A percentile compares a stretch with the other conserved stretches of the same genome.
phyloP scores from a whole-genome alignment of 108 stramenopile species.

The Nitzschia palea region DNA sequence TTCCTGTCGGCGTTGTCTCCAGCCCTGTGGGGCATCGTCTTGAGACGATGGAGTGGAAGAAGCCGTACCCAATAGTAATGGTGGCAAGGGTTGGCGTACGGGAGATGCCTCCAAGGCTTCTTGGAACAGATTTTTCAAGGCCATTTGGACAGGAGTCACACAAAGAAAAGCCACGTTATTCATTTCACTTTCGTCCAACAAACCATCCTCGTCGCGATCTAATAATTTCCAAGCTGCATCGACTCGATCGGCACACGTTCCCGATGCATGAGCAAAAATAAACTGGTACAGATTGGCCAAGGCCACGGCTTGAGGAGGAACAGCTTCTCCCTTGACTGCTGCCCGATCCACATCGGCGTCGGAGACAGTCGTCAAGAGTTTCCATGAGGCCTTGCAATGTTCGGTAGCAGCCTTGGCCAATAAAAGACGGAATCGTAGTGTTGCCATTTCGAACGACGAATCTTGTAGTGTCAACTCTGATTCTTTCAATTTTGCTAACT shows the following conservation, averaged over 20 bases:
- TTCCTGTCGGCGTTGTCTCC: slow-evolving; percentile 68
- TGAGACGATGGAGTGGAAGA: neutral
- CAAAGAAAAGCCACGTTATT: slow-evolving; percentile 56
- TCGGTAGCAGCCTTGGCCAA: slow-evolving; percentile 40
- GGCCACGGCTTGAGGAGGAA: slow-evolving; percentile 21
- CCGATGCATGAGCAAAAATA: slow-evolving; percentile 46
- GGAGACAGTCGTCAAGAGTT: slow-evolving; percentile 53
- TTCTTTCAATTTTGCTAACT: neutral
- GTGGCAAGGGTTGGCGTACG: slow-evolving; percentile 12
- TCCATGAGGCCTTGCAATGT: slow-evolving; percentile 51
- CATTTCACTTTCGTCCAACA: slow-evolving; percentile 87
- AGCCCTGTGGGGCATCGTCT: slow-evolving; percentile 20
- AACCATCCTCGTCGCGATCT: slow-evolving; percentile 78
- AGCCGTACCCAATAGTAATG: neutral
- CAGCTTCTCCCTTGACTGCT: slow-evolving; percentile 44
- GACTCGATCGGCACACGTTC: slow-evolving; percentile 50
- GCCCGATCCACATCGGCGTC: slow-evolving; percentile 83
- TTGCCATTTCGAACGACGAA: slow-evolving; percentile 22
- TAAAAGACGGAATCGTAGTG: slow-evolving; percentile 36
- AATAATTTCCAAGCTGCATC: slow-evolving; percentile 74
- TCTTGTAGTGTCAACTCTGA: slow-evolving; percentile 1
- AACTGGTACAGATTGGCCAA: slow-evolving; percentile 24
- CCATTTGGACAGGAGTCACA: slow-evolving; percentile 56
- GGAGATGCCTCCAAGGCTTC: slow-evolving; percentile 35
- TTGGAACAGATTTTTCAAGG: slow-evolving; percentile 40